phyloP scores from a whole-genome alignment of 441 rosid species.

The Gossypium lobatum region DNA sequence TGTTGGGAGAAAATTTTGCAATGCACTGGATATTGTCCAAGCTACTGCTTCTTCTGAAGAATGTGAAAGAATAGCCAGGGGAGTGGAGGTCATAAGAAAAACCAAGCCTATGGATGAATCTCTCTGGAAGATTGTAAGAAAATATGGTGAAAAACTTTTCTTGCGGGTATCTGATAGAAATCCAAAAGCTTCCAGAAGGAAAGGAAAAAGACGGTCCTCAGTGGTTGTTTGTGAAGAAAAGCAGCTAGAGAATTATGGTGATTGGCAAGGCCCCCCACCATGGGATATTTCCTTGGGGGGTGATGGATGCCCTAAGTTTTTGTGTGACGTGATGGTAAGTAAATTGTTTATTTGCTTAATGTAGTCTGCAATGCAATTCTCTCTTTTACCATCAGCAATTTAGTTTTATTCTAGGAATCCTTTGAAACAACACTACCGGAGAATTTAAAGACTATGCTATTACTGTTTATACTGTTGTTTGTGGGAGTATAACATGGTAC shows the following conservation, averaged over 20 bases:
- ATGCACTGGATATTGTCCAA: slow-evolving; percentile 54
- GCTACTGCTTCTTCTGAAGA: slow-evolving; percentile 42
- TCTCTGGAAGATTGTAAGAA: slow-evolving; percentile 50
- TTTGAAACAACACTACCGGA: not conserved
- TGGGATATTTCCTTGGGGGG: slow-evolving; percentile 80
- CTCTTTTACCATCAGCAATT: not conserved
- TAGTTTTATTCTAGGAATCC: not conserved
- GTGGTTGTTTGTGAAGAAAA: slow-evolving; percentile 29
- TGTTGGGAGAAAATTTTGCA: slow-evolving; percentile 29
- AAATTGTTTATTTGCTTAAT: not conserved
- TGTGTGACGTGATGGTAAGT: slow-evolving; percentile 88
- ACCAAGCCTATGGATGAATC: slow-evolving; percentile 68
- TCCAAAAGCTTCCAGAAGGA: slow-evolving; percentile 55
- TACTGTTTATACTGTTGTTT: not conserved
- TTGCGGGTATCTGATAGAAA: slow-evolving; percentile 64
- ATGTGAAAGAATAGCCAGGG: slow-evolving; percentile 34
- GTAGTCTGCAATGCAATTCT: not conserved
- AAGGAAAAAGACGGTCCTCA: slow-evolving; percentile 39
- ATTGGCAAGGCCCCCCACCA: slow-evolving; percentile 80
- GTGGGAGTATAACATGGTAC: slow-evolving; percentile 18
- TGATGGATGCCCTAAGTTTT: slow-evolving; percentile 81
- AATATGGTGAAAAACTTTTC: slow-evolving; percentile 59
- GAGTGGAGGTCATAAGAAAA: slow-evolving; percentile 26
- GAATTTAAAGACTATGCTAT: not conserved
- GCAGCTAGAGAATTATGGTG: slow-evolving; percentile 26